A percentile compares a stretch with the other conserved stretches of the same genome.
Evolutionary conservation across 805 yeast species (phyloP).

Genomic region (Maudiozyma turicensis): DNA sequence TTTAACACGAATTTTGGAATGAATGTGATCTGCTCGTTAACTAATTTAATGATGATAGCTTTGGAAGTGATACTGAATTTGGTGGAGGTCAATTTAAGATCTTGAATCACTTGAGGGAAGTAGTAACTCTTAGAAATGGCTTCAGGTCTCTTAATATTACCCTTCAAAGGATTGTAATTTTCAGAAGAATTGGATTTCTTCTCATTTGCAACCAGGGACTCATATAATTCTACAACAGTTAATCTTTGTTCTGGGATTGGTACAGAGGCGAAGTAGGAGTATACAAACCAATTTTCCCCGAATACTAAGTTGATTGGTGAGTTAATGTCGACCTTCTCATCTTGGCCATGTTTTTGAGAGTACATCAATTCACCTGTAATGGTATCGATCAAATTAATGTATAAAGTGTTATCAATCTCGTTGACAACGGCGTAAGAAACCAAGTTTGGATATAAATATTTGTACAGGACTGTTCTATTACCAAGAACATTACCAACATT

Average conservation of each 20-base stretch:
- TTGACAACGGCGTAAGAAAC: constrained; percentile 42
- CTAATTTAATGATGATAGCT: constrained; percentile 49
- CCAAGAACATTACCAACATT: constrained; percentile 62
- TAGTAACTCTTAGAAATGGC: constrained; percentile 48
- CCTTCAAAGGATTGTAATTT: constrained; percentile 11
- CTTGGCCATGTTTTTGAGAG: constrained; percentile 30
- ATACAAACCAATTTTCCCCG: constrained; percentile 80
- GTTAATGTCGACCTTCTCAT: constrained; percentile 34
- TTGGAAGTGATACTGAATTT: constrained; percentile 60
- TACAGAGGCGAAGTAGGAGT: constrained; percentile 45
- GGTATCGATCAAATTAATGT: constrained; percentile 51
- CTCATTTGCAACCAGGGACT: constrained; percentile 46
- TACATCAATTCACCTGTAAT: constrained; percentile 57
- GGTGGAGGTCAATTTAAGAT: constrained; percentile 47
- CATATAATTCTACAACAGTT: constrained; percentile 70
- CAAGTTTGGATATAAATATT: constrained; percentile 66
- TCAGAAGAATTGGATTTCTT: constrained; percentile 24
- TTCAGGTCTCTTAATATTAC: constrained; percentile 34
- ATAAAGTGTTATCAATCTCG: constrained; percentile 26
- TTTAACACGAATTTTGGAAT: constrained; percentile 64
- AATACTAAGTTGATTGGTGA: constrained; percentile 42
- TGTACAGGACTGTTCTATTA: constrained; percentile 68
- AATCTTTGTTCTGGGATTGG: constrained; percentile 49
- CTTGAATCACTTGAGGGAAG: constrained; percentile 48
- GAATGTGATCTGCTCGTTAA: constrained; percentile 50